Conservation (phyloP, 225 moss, liverwort and hornwort species). For the Antitrichia curtipendula region DNA sequence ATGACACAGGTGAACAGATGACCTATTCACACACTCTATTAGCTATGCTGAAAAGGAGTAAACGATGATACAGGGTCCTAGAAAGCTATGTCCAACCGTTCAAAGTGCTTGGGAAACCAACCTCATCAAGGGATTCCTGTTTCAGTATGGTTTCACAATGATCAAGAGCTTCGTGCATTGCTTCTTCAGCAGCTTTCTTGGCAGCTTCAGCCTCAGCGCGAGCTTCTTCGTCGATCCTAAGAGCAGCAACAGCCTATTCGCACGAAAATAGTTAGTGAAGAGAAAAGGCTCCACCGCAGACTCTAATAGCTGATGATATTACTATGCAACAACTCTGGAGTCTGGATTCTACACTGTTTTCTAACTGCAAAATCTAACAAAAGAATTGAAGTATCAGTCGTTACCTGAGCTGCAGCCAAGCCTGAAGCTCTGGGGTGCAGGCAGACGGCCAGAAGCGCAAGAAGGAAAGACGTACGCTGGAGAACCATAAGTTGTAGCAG, state of each 20-base stretch:
- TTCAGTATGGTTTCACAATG: conserved; percentile 66
- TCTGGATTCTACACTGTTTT: neutral
- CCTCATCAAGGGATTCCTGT: conserved; percentile 87
- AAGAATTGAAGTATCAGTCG: neutral
- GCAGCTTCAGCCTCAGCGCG: conserved; percentile 99
- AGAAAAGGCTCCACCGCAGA: neutral
- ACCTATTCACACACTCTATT: conserved; percentile 3
- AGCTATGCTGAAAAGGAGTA: neutral
- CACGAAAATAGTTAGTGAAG: neutral
- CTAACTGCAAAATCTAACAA: neutral
- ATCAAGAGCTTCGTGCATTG: conserved; percentile 98
- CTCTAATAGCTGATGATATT: neutral
- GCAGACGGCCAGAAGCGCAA: neutral
- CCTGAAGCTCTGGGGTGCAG: too few relatives aligned
- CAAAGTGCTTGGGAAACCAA: conserved; percentile 25
- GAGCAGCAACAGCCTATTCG: conserved; percentile 85
- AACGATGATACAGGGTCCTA: conserved; percentile 2
- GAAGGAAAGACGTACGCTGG: too few relatives aligned
- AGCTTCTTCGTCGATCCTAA: conserved; percentile 97
- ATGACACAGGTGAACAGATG: neutral
- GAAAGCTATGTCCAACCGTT: conserved; percentile 17
- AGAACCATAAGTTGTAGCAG: neutral
- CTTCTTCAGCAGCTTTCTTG: conserved; percentile 98
- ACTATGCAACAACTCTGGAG: neutral
- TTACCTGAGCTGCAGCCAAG: conserved; percentile 85